Evolutionary conservation across 306 rosid genomes (phyloP).

Genomic region (Prunus salicina): DNA sequence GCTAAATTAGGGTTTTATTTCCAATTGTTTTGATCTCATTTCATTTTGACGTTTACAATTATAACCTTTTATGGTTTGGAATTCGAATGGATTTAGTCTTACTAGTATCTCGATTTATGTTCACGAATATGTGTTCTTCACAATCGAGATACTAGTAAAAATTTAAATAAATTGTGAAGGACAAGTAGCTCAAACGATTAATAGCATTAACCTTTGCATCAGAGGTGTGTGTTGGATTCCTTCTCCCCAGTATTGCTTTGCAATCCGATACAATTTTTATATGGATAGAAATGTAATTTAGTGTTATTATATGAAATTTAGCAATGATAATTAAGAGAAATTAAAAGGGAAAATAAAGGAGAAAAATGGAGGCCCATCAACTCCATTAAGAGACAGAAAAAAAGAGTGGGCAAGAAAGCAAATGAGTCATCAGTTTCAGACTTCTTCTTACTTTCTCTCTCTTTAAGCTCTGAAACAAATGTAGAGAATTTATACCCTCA

Average conservation of each 20-base stretch:
- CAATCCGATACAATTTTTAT: too few species aligned
- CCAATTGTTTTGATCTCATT: too few species aligned
- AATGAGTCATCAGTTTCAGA: conserved; percentile 7
- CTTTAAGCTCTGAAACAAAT: conserved; percentile 37
- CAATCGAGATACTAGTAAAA: too few species aligned
- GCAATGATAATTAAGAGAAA: not conserved
- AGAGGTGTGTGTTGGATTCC: too few species aligned
- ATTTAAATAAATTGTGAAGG: too few species aligned
- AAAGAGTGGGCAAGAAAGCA: conserved; percentile 16
- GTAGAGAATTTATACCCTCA: conserved; percentile 42
- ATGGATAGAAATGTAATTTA: not conserved
- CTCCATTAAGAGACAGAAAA: conserved; percentile 7
- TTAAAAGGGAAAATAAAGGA: not conserved
- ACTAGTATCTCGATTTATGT: too few species aligned
- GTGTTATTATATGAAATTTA: not conserved
- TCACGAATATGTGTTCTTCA: too few species aligned
- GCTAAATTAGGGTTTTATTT: not conserved
- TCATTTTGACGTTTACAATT: not conserved
- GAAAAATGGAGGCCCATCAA: not conserved
- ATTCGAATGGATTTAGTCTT: too few species aligned
- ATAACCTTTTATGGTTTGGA: too few species aligned
- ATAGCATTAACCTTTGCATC: too few species aligned
- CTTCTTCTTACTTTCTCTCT: not conserved
- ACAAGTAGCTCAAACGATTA: too few species aligned
- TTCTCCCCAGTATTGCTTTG: too few species aligned